Evolutionary conservation across 495 filamentous ascomycete genomes (phyloP).

Genomic region (Hypoxylon crocopeplum): DNA sequence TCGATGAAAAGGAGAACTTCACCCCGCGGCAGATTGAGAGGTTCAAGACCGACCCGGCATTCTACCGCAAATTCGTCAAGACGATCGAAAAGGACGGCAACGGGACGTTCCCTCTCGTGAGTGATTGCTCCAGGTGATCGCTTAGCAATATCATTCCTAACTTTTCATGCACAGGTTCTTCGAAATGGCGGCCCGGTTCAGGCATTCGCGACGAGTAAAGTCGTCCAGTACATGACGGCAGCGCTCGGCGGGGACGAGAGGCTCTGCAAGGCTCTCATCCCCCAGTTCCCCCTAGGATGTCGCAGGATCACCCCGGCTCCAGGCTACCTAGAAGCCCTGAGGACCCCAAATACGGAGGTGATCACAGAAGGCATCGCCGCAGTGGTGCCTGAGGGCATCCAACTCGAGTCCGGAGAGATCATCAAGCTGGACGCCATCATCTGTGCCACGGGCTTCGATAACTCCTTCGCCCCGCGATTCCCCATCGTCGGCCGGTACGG

Average conservation of each 20-base stretch:
- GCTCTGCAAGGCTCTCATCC: slow-evolving; percentile 62
- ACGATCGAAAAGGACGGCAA: slow-evolving; percentile 36
- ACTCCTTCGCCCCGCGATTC: slow-evolving; percentile 66
- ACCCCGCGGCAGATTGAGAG: slow-evolving; percentile 52
- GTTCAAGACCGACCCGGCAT: slow-evolving; percentile 46
- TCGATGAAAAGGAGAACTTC: slow-evolving; percentile 45
- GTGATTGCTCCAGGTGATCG: neutral
- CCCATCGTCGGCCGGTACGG: slow-evolving; percentile 62
- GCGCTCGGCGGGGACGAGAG: slow-evolving; percentile 37
- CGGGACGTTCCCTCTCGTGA: slow-evolving; percentile 38
- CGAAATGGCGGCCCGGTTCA: slow-evolving; percentile 44
- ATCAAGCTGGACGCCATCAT: slow-evolving; percentile 68
- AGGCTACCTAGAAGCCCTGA: slow-evolving; percentile 70
- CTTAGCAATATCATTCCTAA: slow-evolving; percentile 9
- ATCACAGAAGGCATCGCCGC: slow-evolving; percentile 62
- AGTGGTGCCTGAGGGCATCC: slow-evolving; percentile 65
- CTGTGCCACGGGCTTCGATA: slow-evolving; percentile 75
- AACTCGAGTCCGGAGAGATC: slow-evolving; percentile 61
- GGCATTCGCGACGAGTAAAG: slow-evolving; percentile 31
- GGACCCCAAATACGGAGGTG: slow-evolving; percentile 65
- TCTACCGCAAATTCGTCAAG: slow-evolving; percentile 39
- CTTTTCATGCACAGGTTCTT: slow-evolving; percentile 41
- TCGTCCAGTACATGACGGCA: slow-evolving; percentile 40
- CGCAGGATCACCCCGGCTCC: slow-evolving; percentile 72
- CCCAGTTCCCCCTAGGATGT: slow-evolving; percentile 69